These are phyloP conservation scores for Gaeumannomyces sp. DNA, from an alignment of 2,329 filamentous ascomycete genomes.

Conservation along the genomic window DNA sequence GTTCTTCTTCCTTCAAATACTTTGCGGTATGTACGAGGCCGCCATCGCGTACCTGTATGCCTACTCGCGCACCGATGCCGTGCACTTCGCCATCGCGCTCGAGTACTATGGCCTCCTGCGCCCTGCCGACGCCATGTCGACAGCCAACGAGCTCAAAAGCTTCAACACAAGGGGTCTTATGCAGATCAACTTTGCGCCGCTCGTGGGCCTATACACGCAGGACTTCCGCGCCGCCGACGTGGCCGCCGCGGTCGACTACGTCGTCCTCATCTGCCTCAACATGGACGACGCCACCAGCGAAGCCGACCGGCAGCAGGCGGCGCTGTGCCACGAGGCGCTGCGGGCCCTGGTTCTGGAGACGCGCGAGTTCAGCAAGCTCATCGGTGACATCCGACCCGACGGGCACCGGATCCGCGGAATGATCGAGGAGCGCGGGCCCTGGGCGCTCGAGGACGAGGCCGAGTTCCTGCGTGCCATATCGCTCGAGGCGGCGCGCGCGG, in stretches of 20 bases:
- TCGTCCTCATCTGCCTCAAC: constrained; percentile 87
- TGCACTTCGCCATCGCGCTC: constrained; percentile 88
- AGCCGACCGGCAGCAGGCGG: constrained; percentile 68
- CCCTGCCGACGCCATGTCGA: constrained; percentile 72
- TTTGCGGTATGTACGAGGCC: constrained; percentile 90
- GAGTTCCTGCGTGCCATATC: constrained; percentile 92
- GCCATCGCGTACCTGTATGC: constrained; percentile 86
- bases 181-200: constrained; percentile 89
- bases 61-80: constrained; percentile 86
- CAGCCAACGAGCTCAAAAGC: constrained; percentile 63
- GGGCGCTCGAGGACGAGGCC: constrained; percentile 65
- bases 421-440: constrained; percentile 79
- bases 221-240: constrained; percentile 91
- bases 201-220: constrained; percentile 90
- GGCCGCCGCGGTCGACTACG: constrained; percentile 86
- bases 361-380: constrained; percentile 85
- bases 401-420: constrained; percentile 79
- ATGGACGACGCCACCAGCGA: constrained; percentile 51
- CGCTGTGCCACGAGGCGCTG: constrained; percentile 84
- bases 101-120: constrained; percentile 85
- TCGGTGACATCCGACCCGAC: constrained; percentile 85
- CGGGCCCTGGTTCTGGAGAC: constrained; percentile 95
- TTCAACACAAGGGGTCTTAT: constrained; percentile 63
- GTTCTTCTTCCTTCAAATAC: constrained; percentile 86
- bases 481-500: constrained; percentile 82